Evolutionary conservation across 495 filamentous ascomycete species (phyloP).

Genomic region (Neurospora tetraspora): DNA sequence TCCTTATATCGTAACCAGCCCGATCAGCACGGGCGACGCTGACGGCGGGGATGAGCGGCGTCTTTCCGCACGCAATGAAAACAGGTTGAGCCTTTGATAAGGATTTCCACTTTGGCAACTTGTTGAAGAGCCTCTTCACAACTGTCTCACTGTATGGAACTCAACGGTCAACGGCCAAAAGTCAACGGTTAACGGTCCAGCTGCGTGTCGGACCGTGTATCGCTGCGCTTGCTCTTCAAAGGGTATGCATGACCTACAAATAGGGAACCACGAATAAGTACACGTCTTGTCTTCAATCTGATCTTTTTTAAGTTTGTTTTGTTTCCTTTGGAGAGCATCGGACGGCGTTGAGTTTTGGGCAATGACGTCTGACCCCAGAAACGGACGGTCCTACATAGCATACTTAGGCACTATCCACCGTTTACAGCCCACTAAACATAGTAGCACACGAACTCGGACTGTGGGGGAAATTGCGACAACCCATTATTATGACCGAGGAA

Average conservation of each 20-base stretch:
- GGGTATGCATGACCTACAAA: background rate
- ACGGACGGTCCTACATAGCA: background rate
- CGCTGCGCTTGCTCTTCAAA: background rate
- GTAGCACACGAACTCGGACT: background rate
- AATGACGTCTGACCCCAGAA: background rate
- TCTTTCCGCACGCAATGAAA: background rate
- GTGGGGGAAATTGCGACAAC: background rate
- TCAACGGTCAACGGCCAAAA: background rate
- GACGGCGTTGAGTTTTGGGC: background rate
- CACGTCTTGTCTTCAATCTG: background rate
- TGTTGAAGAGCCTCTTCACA: background rate
- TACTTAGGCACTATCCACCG: background rate
- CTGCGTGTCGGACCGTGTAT: background rate
- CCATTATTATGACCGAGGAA: background rate
- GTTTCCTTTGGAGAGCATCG: background rate
- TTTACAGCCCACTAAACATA: background rate
- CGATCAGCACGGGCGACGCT: background rate
- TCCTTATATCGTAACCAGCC: background rate
- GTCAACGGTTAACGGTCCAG: background rate
- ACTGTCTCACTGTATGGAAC: background rate
- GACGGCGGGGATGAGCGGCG: background rate
- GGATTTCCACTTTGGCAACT: background rate
- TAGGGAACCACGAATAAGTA: background rate
- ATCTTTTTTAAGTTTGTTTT: background rate
- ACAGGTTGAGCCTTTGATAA: background rate